Evolutionary conservation across 2,329 filamentous ascomycete species (phyloP).

Genomic region (Diaporthe capsici): DNA sequence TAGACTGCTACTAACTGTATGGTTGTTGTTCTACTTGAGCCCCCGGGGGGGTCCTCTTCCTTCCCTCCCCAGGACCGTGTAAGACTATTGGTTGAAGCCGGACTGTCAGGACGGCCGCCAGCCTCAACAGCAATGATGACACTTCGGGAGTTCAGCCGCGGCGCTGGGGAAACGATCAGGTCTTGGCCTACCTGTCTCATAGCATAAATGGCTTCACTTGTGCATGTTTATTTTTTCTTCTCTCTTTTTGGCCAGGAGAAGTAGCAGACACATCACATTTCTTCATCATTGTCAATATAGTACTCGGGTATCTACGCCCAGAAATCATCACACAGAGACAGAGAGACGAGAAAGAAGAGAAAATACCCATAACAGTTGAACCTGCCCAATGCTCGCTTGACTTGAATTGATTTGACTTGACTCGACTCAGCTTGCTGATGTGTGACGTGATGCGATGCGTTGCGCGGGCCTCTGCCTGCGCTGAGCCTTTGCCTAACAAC

Average conservation of each 20-base stretch:
- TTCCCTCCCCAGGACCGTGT: background rate
- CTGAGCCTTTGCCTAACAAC: background rate
- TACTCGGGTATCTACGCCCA: conserved; percentile 6
- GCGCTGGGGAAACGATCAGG: no score
- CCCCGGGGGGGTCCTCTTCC: background rate
- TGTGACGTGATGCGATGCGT: conserved; percentile 1
- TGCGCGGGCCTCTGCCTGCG: conserved; percentile 6
- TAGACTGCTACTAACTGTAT: background rate
- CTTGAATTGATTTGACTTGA: conserved; percentile 1
- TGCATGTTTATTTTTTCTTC: no score
- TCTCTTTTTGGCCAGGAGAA: no score
- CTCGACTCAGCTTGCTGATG: background rate
- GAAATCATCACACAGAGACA: conserved; percentile 1
- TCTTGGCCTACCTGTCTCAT: no score
- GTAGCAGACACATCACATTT: background rate
- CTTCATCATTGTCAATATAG: background rate
- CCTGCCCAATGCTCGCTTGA: conserved; percentile 34
- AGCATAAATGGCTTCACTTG: no score
- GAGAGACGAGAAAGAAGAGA: background rate
- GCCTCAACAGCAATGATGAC: no score
- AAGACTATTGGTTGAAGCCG: background rate
- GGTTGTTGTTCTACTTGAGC: no score
- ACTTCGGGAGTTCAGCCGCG: no score
- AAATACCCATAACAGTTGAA: background rate
- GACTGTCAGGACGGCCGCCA: no score